phyloP scores from a whole-genome alignment of 2,329 filamentous ascomycete species.

The Monascus ruber region DNA sequence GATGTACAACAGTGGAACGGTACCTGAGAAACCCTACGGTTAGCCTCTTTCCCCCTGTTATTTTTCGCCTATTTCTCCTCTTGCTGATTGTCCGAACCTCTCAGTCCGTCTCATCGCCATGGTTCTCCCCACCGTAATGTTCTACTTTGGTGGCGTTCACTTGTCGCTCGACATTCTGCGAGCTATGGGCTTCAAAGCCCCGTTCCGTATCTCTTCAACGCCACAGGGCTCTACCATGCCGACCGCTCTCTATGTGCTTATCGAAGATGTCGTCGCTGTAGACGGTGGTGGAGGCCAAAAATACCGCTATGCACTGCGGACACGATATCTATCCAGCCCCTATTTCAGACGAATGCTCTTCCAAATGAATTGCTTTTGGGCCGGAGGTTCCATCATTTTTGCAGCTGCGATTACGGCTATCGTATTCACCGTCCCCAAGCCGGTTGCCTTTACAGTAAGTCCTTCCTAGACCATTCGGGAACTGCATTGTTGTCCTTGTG shows the following conservation, averaged over 20 bases:
- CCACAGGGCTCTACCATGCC: slow-evolving; percentile 47
- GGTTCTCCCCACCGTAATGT: slow-evolving; percentile 35
- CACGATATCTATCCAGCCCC: slow-evolving; percentile 43
- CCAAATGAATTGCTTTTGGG: slow-evolving; percentile 48
- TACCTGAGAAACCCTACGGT: slow-evolving; percentile 30
- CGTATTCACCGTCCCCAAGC: slow-evolving; percentile 37
- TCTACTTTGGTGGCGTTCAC: slow-evolving; percentile 33
- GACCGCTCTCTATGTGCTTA: slow-evolving; percentile 52
- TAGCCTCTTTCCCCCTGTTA: slow-evolving; percentile 4
- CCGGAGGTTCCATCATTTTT: slow-evolving; percentile 37
- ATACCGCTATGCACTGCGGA: slow-evolving; percentile 41
- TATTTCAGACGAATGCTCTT: slow-evolving; percentile 44
- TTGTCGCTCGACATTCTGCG: slow-evolving; percentile 32
- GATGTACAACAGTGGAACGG: slow-evolving; percentile 23
- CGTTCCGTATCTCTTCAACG: slow-evolving; percentile 54
- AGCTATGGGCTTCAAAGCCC: slow-evolving; percentile 36
- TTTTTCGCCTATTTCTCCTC: background rate
- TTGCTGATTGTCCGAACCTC: background rate
- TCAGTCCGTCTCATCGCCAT: slow-evolving; percentile 33
- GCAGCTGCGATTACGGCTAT: slow-evolving; percentile 38
- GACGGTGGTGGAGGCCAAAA: slow-evolving; percentile 50
- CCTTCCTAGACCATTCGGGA: background rate
- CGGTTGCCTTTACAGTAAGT: slow-evolving; percentile 38
- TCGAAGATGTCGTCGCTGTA: slow-evolving; percentile 57
- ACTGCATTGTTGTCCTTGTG: background rate